Percentiles rank a stretch among this genome's conserved stretches.
Evolutionary conservation across 1,284 basidiomycete species (phyloP).

Genomic region (Caloboletus firmus): DNA sequence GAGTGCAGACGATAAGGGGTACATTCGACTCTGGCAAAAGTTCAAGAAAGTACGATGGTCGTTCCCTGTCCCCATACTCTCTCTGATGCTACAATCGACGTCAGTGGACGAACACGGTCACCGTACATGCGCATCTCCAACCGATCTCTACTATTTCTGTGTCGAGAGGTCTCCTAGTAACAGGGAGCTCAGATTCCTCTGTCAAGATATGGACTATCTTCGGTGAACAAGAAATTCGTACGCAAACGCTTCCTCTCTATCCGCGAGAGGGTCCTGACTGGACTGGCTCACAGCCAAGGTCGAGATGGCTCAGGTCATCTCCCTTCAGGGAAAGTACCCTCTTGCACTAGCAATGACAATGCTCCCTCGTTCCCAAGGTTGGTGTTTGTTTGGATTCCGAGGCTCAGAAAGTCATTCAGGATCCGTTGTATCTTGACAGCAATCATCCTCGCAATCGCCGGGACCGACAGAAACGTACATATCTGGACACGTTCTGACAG

Average conservation of each 20-base stretch:
- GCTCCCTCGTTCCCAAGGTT: constrained; percentile 71
- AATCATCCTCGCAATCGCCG: constrained; percentile 71
- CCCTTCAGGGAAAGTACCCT: constrained; percentile 71
- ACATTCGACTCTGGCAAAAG: constrained; percentile 54
- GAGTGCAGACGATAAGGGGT: constrained; percentile 75
- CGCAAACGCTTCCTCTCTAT: constrained; percentile 3
- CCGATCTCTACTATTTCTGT: constrained; percentile 67
- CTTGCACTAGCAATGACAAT: constrained; percentile 63
- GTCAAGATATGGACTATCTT: constrained; percentile 69
- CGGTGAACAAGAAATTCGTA: constrained; percentile 37
- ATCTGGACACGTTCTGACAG: constrained; percentile 72
- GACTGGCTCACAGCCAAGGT: constrained; percentile 41
- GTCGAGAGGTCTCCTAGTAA: constrained; percentile 52
- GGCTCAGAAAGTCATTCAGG: background rate
- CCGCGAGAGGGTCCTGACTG: constrained; percentile 4
- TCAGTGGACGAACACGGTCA: constrained; percentile 55
- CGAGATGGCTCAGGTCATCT: constrained; percentile 58
- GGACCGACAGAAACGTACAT: constrained; percentile 75
- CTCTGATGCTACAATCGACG: constrained; percentile 10
- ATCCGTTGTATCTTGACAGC: constrained; percentile 42
- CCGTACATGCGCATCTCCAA: constrained; percentile 60
- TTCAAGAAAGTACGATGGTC: constrained; percentile 37
- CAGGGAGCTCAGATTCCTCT: constrained; percentile 77
- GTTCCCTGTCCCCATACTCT: constrained; percentile 16
- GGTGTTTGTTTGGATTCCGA: constrained; percentile 40